These are phyloP conservation scores for Wickerhamia fluorescens DNA, from an alignment of 805 yeast species.

Conservation along the genomic window DNA sequence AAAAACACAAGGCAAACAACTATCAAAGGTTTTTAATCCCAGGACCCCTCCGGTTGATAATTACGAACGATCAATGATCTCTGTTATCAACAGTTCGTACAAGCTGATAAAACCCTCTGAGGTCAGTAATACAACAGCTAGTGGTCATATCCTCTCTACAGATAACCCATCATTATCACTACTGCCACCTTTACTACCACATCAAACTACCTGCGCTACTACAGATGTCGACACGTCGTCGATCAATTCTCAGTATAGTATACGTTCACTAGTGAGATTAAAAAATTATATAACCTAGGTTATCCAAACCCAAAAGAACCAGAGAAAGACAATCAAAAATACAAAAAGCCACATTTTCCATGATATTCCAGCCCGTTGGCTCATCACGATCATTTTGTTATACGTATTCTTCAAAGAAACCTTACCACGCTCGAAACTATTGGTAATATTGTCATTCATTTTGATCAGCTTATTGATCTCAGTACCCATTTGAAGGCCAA, in stretches of 20 bases:
- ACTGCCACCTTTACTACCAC: no score
- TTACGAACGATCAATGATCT: conserved; percentile 7
- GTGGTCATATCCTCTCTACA: conserved; percentile 7
- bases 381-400: conserved; percentile 38
- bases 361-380: conserved; percentile 38
- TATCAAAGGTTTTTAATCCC: not conserved
- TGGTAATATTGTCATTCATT: conserved; percentile 35
- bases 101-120: conserved; percentile 4
- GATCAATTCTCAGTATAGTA: no score
- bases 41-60: conserved; percentile 1
- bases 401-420: conserved; percentile 36
- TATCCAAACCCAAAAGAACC: conserved; percentile 39
- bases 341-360: conserved; percentile 40
- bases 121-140: conserved; percentile 6
- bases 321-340: conserved; percentile 26
- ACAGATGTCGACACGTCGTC: conserved; percentile 2
- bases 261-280: conserved; percentile 3
- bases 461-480: conserved; percentile 36
- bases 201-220: no score
- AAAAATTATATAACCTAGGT: conserved; percentile 10
- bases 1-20: conserved; percentile 11
- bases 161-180: no score
- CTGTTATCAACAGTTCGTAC: conserved; percentile 9
- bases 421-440: conserved; percentile 32
- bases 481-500: conserved; percentile 37